Evolutionary conservation across 2,329 filamentous ascomycete genomes (phyloP).

Genomic region (Pseudogymnoascus sp.): DNA sequence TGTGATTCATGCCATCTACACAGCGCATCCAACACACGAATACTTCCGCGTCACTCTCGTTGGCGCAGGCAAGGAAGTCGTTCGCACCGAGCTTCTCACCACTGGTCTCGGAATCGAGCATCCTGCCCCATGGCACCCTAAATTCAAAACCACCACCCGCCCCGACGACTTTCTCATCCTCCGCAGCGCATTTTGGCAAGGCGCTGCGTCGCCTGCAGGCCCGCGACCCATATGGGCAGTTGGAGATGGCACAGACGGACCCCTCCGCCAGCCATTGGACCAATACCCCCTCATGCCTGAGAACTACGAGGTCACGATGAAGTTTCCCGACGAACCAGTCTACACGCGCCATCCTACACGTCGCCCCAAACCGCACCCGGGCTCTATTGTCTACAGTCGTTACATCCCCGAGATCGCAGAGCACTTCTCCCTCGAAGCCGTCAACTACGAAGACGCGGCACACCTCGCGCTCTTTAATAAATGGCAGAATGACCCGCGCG

Average conservation of each 20-base stretch:
- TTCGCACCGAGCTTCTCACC: conserved; percentile 27
- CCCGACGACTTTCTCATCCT: conserved; percentile 40
- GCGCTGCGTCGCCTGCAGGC: conserved; percentile 60
- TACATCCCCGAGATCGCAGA: conserved; percentile 70
- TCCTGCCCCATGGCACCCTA: conserved; percentile 15
- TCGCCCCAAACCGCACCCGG: conserved; percentile 62
- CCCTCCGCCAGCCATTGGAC: conserved; percentile 32
- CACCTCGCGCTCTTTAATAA: conserved; percentile 66
- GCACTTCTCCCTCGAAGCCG: conserved; percentile 69
- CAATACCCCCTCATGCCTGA: conserved; percentile 36
- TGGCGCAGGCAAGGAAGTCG: conserved; percentile 24
- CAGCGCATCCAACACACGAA: conserved; percentile 28
- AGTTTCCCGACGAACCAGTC: conserved; percentile 19
- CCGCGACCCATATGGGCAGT: conserved; percentile 52
- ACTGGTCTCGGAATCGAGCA: conserved; percentile 22
- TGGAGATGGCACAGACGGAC: conserved; percentile 14
- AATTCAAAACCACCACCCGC: conserved; percentile 7
- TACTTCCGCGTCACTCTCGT: conserved; percentile 29
- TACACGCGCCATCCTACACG: conserved; percentile 65
- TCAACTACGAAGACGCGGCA: conserved; percentile 57
- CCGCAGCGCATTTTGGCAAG: conserved; percentile 60
- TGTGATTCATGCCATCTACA: conserved; percentile 32
- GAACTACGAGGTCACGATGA: conserved; percentile 36
- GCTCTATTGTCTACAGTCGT: conserved; percentile 67
- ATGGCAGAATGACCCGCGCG: conserved; percentile 80